phyloP scores from a whole-genome alignment of 768 basidiomycete species.

The Phylloporus sp. region DNA sequence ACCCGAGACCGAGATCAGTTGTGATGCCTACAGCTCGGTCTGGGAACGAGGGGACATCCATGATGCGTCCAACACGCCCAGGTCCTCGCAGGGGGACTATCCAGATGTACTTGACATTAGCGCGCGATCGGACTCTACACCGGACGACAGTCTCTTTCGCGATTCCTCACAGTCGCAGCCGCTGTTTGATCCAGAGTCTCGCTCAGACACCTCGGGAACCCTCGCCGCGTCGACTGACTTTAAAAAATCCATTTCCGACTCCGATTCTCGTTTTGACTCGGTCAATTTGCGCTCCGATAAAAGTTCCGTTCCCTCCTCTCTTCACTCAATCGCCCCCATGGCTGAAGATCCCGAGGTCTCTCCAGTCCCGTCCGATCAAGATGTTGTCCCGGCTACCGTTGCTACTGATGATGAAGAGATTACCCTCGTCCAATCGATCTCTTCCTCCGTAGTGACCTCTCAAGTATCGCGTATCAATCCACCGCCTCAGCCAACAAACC shows the following conservation, averaged over 20 bases:
- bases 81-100: neutral
- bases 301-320: neutral
- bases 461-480: slow-evolving; percentile 43
- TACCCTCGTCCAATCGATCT: slow-evolving; percentile 34
- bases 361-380: slow-evolving; percentile 6
- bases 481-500: slow-evolving; percentile 34
- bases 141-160: neutral
- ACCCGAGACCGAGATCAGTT: neutral
- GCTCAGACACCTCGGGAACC: slow-evolving; percentile 19
- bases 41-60: neutral
- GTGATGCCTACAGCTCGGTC: neutral
- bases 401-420: slow-evolving; percentile 41
- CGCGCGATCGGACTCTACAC: slow-evolving; percentile 3
- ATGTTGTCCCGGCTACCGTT: slow-evolving; percentile 44
- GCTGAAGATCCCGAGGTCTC: neutral
- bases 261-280: slow-evolving; percentile 2
- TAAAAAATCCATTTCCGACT: slow-evolving; percentile 9
- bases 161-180: slow-evolving; percentile 9
- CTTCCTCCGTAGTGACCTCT: slow-evolving; percentile 19
- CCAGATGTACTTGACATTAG: slow-evolving; percentile 24
- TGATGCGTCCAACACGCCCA: neutral
- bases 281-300: slow-evolving; percentile 11
- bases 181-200: slow-evolving; percentile 2
- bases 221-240: slow-evolving; percentile 4
- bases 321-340: slow-evolving; percentile 3